Percentiles rank a stretch among this genome's conserved stretches.
Evolutionary conservation across 371 early-diverging fungal genomes (phyloP).

Genomic region (Mortierella sp.): DNA sequence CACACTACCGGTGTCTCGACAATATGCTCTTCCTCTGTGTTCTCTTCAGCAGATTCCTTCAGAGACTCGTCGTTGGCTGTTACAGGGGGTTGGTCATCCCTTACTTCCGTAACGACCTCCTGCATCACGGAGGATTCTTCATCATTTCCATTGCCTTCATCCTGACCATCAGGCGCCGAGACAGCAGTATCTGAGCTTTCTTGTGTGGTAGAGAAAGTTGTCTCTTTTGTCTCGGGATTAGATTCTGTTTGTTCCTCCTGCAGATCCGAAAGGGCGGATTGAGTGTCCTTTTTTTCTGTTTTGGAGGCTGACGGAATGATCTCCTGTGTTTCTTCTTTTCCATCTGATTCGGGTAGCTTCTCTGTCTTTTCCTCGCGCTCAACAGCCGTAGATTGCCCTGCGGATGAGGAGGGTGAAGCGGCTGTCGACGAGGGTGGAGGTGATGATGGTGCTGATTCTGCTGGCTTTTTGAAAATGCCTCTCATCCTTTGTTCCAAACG

Average conservation of each 20-base stretch:
- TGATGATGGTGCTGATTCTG: conserved; percentile 30
- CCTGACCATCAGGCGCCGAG: too few species aligned
- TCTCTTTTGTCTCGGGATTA: too few species aligned
- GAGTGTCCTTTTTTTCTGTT: too few species aligned
- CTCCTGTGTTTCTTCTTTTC: background rate
- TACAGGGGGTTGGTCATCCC: too few species aligned
- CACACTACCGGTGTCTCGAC: background rate
- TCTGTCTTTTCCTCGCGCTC: conserved; percentile 2
- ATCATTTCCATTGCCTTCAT: too few species aligned
- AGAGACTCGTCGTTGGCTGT: too few species aligned
- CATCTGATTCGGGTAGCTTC: background rate
- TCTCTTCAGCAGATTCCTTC: background rate
- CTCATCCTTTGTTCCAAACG: conserved; percentile 50
- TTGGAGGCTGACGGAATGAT: too few species aligned
- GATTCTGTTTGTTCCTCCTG: too few species aligned
- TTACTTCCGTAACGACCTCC: background rate
- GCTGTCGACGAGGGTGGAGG: conserved; percentile 11
- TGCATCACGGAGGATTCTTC: too few species aligned
- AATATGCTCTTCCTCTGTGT: background rate
- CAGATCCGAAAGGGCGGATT: too few species aligned
- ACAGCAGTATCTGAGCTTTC: too few species aligned
- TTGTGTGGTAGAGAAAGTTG: too few species aligned
- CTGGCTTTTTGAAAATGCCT: conserved; percentile 46
- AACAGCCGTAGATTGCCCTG: conserved; percentile 1
- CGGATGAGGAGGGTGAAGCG: conserved; percentile 20